Percentiles rank a stretch among this genome's conserved stretches.
Conservation (phyloP, 1,284 basidiomycete species). For the Ustilago loliicola region DNA sequence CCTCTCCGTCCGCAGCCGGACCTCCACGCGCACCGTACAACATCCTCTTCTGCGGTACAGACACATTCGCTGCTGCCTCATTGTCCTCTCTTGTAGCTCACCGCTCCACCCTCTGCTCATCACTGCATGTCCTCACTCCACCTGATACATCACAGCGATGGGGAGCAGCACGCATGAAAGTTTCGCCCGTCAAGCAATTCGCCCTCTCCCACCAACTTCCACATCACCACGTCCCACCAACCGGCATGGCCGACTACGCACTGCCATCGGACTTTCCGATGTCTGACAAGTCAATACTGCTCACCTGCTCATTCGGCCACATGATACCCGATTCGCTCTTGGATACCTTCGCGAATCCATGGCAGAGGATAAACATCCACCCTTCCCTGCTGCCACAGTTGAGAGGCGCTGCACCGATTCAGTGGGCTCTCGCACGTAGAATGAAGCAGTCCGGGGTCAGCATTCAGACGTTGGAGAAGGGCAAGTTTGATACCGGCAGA, state of each 20-base stretch:
- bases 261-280: constrained; percentile 12
- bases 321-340: constrained; percentile 81
- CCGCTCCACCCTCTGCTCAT: constrained; percentile 13
- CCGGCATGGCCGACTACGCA: constrained; percentile 34
- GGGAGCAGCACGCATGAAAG: constrained; percentile 62
- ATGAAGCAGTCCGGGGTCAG: constrained; percentile 49
- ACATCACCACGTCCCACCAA: constrained; percentile 33
- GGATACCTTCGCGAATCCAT: constrained; percentile 75
- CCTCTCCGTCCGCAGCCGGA: not conserved
- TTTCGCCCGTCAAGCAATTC: constrained; percentile 57
- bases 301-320: constrained; percentile 93
- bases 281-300: constrained; percentile 73
- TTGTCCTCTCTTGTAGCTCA: constrained; percentile 36
- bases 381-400: constrained; percentile 90
- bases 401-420: constrained; percentile 91
- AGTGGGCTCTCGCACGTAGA: constrained; percentile 77
- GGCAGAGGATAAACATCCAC: constrained; percentile 87
- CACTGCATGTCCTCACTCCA: constrained; percentile 76
- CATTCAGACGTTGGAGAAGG: constrained; percentile 57
- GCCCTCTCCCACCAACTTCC: constrained; percentile 42
- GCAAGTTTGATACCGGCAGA: constrained; percentile 56
- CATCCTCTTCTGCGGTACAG: constrained; percentile 68
- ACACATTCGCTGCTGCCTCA: constrained; percentile 50
- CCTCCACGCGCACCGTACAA: constrained; percentile 56
- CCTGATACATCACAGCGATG: constrained; percentile 71